These are phyloP conservation scores for Centaurea solstitialis DNA, from an alignment of 129 eudicot species.

Conservation along the genomic window DNA sequence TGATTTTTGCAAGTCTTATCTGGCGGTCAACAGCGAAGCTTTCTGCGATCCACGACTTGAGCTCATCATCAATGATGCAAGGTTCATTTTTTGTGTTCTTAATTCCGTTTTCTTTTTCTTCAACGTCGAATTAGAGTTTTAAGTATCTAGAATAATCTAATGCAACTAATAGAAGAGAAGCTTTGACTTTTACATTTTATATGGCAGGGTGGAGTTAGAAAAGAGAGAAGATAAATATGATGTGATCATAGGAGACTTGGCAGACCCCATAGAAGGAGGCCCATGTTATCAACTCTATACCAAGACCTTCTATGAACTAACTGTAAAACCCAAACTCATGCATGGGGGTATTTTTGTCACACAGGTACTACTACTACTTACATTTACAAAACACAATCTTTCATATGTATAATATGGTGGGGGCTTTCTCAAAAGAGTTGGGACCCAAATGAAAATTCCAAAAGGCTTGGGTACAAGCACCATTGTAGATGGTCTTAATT, in stretches of 20 bases:
- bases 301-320: slow-evolving; percentile 75
- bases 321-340: slow-evolving; percentile 82
- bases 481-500: neutral
- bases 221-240: slow-evolving; percentile 79
- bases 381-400: neutral
- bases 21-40: slow-evolving; percentile 76
- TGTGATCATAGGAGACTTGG: slow-evolving; percentile 88
- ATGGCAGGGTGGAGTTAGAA: slow-evolving; percentile 68
- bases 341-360: slow-evolving; percentile 85
- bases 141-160: neutral
- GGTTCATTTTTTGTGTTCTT: slow-evolving; percentile 9
- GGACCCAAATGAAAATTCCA: neutral
- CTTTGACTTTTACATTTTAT: neutral
- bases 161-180: neutral
- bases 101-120: no score
- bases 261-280: slow-evolving; percentile 98
- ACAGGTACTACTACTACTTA: slow-evolving; percentile 80
- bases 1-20: slow-evolving; percentile 82
- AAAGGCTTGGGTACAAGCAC: neutral
- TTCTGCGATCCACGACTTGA: slow-evolving; percentile 81
- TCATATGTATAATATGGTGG: neutral
- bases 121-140: neutral
- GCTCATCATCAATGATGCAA: slow-evolving; percentile 79
- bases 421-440: no score
- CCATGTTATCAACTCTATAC: slow-evolving; percentile 96